Evolutionary conservation across 352 stramenopile genomes (phyloP).

Genomic region (Phytophthora sansomeana): DNA sequence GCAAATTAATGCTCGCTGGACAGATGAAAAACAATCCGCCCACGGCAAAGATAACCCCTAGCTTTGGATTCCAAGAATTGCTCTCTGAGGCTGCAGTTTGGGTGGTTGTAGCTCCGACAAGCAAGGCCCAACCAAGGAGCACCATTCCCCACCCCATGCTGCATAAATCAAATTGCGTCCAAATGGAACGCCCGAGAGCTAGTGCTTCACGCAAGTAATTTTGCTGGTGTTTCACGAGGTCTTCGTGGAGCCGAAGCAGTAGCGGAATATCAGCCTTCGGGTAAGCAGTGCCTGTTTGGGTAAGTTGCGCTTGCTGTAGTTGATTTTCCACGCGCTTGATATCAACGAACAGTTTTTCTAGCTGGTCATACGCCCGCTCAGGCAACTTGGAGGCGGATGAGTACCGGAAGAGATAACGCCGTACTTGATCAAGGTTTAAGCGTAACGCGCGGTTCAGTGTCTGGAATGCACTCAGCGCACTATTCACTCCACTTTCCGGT

Average conservation of each 20-base stretch:
- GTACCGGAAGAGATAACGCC: conserved; percentile 78
- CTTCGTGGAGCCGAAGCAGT: conserved; percentile 44
- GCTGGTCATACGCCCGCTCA: conserved; percentile 56
- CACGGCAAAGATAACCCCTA: conserved; percentile 11
- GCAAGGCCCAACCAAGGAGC: conserved; percentile 54
- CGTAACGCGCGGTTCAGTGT: conserved; percentile 71
- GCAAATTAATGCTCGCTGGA: conserved; percentile 34
- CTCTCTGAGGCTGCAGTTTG: not conserved
- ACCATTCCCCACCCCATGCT: conserved; percentile 76
- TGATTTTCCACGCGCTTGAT: conserved; percentile 44
- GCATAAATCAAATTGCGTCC: conserved; percentile 89
- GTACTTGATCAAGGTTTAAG: conserved; percentile 88
- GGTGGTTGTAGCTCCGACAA: conserved; percentile 26
- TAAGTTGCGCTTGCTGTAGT: conserved; percentile 29
- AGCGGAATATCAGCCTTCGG: conserved; percentile 39
- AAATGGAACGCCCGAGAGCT: conserved; percentile 75
- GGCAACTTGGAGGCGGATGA: conserved; percentile 73
- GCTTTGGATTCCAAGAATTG: conserved; percentile 12
- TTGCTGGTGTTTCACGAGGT: conserved; percentile 53
- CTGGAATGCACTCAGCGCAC: conserved; percentile 41
- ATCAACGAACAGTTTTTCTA: conserved; percentile 61
- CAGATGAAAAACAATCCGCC: conserved; percentile 28
- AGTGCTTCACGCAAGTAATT: conserved; percentile 72
- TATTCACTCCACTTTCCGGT: conserved; percentile 9
- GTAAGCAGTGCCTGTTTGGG: not conserved